Percentiles rank a stretch among this genome's conserved stretches.
Evolutionary conservation across 148 eudicot genomes (phyloP).

Genomic region (Camellia granthamiana): DNA sequence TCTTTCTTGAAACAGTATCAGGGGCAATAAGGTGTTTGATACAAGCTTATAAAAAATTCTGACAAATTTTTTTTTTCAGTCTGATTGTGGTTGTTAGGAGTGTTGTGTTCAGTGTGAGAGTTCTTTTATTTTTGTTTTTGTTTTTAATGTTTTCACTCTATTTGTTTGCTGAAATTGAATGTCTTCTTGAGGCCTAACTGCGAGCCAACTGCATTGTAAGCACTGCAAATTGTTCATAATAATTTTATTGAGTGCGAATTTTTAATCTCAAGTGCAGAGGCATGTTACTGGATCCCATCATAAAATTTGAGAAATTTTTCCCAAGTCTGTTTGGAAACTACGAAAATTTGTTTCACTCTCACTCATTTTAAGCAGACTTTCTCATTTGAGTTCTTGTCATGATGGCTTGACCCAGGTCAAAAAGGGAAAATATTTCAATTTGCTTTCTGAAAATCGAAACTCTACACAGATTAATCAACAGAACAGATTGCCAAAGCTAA

Average conservation of each 20-base stretch:
- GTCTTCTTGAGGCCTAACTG: background rate
- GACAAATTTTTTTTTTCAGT: background rate
- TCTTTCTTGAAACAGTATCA: background rate
- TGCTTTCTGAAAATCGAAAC: too few relatives aligned
- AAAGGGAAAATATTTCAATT: too few relatives aligned
- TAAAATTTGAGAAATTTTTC: background rate
- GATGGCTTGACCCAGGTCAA: too few relatives aligned
- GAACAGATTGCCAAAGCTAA: too few relatives aligned
- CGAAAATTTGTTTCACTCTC: background rate
- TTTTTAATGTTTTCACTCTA: background rate
- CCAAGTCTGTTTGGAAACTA: background rate
- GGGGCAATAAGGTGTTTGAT: background rate
- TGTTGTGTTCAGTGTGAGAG: too few relatives aligned
- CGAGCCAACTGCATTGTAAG: background rate
- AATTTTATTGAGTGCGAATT: constrained; percentile 6
- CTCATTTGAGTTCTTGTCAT: too few relatives aligned
- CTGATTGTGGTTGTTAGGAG: background rate
- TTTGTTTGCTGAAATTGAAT: constrained; percentile 1
- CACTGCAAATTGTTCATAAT: constrained; percentile 16
- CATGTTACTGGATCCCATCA: background rate
- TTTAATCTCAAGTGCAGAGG: background rate
- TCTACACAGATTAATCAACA: too few relatives aligned
- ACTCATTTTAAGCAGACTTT: background rate
- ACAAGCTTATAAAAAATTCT: background rate
- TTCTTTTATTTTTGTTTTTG: background rate